These are phyloP conservation scores for Phytophthora sojae DNA, from an alignment of 352 stramenopile species.

Conservation along the genomic window DNA sequence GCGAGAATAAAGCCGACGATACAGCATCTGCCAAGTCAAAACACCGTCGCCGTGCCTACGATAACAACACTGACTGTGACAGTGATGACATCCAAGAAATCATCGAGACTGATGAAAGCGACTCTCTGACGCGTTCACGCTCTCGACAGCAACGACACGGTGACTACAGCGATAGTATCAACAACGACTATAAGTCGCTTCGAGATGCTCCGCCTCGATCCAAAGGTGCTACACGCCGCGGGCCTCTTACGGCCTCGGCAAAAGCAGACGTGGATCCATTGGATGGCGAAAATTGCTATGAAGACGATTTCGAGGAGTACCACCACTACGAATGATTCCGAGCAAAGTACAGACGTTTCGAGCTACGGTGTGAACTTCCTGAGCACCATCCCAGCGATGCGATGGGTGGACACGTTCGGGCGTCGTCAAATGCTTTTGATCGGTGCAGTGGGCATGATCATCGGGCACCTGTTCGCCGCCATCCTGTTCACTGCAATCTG, in stretches of 20 bases:
- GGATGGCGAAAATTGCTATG: constrained; percentile 67
- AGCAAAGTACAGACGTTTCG: not conserved
- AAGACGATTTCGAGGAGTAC: constrained; percentile 87
- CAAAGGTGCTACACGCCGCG: constrained; percentile 19
- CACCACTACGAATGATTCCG: constrained; percentile 16
- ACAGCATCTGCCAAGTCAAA: constrained; percentile 30
- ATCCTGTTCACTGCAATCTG: constrained; percentile 43
- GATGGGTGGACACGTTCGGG: constrained; percentile 45
- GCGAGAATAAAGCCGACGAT: constrained; percentile 7
- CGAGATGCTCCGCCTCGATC: constrained; percentile 8
- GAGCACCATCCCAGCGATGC: constrained; percentile 47
- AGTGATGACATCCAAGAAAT: constrained; percentile 86
- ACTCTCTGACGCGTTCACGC: constrained; percentile 11
- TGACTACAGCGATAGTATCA: constrained; percentile 6
- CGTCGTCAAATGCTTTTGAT: constrained; percentile 43
- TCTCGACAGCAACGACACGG: constrained; percentile 7
- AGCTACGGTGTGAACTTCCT: constrained; percentile 16
- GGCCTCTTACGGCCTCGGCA: constrained; percentile 16
- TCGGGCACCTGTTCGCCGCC: constrained; percentile 43
- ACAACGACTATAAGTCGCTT: constrained; percentile 21
- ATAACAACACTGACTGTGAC: constrained; percentile 65
- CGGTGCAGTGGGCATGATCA: constrained; percentile 43
- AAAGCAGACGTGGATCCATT: constrained; percentile 44
- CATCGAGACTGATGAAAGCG: constrained; percentile 68
- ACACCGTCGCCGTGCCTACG: constrained; percentile 10